phyloP scores from a whole-genome alignment of 2,329 filamentous ascomycete genomes.

The Alternaria gaisen region DNA sequence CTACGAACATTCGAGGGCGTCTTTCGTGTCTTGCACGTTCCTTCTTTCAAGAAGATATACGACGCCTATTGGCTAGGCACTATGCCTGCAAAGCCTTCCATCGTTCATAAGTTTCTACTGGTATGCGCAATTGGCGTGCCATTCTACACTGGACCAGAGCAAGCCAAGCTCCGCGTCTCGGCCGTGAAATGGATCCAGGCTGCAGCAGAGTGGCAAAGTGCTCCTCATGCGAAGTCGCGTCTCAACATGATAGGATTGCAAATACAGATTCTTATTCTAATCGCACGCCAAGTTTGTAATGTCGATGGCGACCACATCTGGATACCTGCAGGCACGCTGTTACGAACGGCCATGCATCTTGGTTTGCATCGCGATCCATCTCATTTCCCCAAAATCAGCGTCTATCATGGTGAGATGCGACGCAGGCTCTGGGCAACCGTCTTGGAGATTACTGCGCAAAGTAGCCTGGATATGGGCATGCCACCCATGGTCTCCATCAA shows the following conservation, averaged over 20 bases:
- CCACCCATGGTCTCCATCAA: slow-evolving; percentile 48
- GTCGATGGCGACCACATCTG: slow-evolving; percentile 50
- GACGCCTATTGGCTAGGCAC: slow-evolving; percentile 59
- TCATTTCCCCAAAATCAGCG: slow-evolving; percentile 46
- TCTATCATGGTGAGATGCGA: slow-evolving; percentile 51
- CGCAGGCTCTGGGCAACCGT: slow-evolving; percentile 42
- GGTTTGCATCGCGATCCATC: slow-evolving; percentile 54
- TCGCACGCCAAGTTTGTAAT: slow-evolving; percentile 49
- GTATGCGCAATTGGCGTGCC: slow-evolving; percentile 46
- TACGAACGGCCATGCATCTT: slow-evolving; percentile 53
- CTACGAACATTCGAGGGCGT: slow-evolving; percentile 59
- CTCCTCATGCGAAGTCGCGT: slow-evolving; percentile 62
- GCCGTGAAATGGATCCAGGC: slow-evolving; percentile 64
- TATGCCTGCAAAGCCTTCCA: slow-evolving; percentile 55
- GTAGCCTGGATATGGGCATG: slow-evolving; percentile 50
- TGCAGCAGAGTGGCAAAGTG: slow-evolving; percentile 63
- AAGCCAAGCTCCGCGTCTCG: slow-evolving; percentile 49
- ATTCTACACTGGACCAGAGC: slow-evolving; percentile 61
- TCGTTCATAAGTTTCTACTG: slow-evolving; percentile 60
- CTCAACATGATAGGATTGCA: slow-evolving; percentile 63
- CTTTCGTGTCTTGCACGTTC: slow-evolving; percentile 62
- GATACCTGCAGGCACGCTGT: slow-evolving; percentile 50
- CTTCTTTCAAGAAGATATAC: slow-evolving; percentile 60
- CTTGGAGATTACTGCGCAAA: slow-evolving; percentile 50
- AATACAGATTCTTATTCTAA: slow-evolving; percentile 48